Evolutionary conservation across 2,329 filamentous ascomycete species (phyloP), one percentile per base, ranked within the genome.

Genomic region (Orbilia brochopaga): DNA sequence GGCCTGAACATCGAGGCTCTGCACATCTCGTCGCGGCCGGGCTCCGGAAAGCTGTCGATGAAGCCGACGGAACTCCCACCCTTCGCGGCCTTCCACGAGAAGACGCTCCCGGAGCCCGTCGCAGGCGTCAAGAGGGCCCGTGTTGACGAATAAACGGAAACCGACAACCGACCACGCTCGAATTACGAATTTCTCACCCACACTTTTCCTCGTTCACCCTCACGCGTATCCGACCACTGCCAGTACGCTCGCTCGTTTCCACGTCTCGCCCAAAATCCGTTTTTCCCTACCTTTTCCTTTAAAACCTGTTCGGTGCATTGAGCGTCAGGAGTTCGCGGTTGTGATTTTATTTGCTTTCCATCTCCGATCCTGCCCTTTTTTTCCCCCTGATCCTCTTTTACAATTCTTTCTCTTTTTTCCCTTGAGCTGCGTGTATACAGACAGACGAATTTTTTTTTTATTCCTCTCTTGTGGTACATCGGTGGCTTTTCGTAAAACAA

Each of bases 1-100:
- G 90, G 91, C 77, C 82, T 96, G 27, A 83, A 72, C 60, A 72
- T 72, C 23, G 67, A 72, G 44, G 62, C 55, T 30, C 67, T 72
- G 21, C 67, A 72, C 21, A 72, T 72, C 27, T 72, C 67, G 8
- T 63, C 58, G 42, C 60, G 67, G 30, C 67, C 67, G 23, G n/a
- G 40, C 21, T 72, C 67, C 11, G 46, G 60, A 1, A 60, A 64
- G 42, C 55, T 65, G 54, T 72, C 67, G 1, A 55, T 72, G 37
- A 72, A 72, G 32, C 67, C 67, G n/a, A n/a, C n/a, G 21, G 67
- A 72, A 42, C 54, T 72, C 17, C 67, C 67, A 27, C 67, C 67
- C 32, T 65, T 72, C 30, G 64, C 67, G 7, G 40, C 67, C 50
- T 56, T 70, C 58, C 60, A 65, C 24, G 67, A 72, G 10, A 72